Evolutionary conservation across 306 rosid genomes (phyloP).

Genomic region (Abrus precatorius): DNA sequence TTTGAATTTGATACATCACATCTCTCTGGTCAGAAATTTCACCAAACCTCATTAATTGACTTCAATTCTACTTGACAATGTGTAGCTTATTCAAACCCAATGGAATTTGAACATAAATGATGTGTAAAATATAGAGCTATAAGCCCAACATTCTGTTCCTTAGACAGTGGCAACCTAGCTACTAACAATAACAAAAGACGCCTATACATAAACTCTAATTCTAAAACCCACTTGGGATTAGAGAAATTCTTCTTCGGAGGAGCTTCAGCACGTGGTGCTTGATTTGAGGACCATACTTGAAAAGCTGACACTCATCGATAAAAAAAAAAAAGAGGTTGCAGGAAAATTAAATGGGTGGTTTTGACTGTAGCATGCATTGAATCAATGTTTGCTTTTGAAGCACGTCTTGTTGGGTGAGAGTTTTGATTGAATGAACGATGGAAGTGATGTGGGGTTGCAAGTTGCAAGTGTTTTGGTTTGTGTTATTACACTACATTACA

Average conservation of each 20-base stretch:
- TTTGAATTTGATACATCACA: conserved; percentile 71
- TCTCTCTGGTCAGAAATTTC: conserved; percentile 62
- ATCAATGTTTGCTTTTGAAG: conserved; percentile 48
- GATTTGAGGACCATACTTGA: conserved; percentile 53
- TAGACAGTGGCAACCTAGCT: conserved; percentile 39
- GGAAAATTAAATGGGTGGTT: conserved; percentile 52
- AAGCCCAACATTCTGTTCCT: conserved; percentile 62
- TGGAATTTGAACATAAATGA: conserved; percentile 49
- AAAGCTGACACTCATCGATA: conserved; percentile 61
- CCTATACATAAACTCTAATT: neutral
- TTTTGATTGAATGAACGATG: conserved; percentile 52
- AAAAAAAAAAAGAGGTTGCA: conserved; percentile 50
- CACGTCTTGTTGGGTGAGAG: conserved; percentile 47
- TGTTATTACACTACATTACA: neutral
- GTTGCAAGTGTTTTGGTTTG: neutral
- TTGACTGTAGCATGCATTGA: conserved; percentile 54
- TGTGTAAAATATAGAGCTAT: conserved; percentile 41
- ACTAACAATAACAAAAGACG: neutral
- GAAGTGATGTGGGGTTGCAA: conserved; percentile 17
- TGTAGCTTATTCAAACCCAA: conserved; percentile 44
- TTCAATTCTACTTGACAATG: conserved; percentile 51
- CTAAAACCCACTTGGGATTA: conserved; percentile 19
- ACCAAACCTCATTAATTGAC: conserved; percentile 83
- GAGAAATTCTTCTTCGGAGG: conserved; percentile 38
- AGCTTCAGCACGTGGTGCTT: conserved; percentile 49